Percentiles rank a stretch among this genome's conserved stretches.
These are phyloP conservation scores for Nemania sp. DNA, from an alignment of 2,329 filamentous ascomycete genomes.

Conservation along the genomic window DNA sequence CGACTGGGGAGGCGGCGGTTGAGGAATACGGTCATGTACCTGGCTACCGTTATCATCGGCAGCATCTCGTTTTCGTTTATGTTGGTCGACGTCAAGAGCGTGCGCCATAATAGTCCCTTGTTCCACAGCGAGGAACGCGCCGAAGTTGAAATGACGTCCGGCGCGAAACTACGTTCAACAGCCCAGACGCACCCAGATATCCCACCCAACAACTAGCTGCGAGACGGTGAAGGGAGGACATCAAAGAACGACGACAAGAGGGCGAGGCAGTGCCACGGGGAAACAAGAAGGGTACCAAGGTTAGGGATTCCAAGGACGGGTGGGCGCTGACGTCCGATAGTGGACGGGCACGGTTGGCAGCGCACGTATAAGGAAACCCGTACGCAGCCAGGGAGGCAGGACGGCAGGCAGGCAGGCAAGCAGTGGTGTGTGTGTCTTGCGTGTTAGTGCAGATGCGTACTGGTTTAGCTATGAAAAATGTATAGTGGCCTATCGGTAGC, in stretches of 20 bases:
- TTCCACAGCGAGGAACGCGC: constrained; percentile 31
- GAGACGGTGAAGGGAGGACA: constrained; percentile 27
- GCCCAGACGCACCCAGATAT: constrained; percentile 32
- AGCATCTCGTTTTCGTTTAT: constrained; percentile 55
- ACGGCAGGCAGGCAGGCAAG: neutral
- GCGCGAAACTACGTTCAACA: constrained; percentile 30
- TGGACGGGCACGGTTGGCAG: constrained; percentile 11
- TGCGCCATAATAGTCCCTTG: constrained; percentile 47
- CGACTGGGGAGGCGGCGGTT: constrained; percentile 51
- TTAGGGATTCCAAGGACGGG: constrained; percentile 15
- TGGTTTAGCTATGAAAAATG: constrained; percentile 1
- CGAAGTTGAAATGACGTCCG: constrained; percentile 27
- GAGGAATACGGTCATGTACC: constrained; percentile 48
- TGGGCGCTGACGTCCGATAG: constrained; percentile 25
- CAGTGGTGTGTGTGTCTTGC: neutral
- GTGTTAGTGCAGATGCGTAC: constrained; percentile 15
- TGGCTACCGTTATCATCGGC: constrained; percentile 50
- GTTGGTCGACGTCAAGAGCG: constrained; percentile 47
- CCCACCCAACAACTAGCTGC: constrained; percentile 33
- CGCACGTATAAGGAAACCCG: constrained; percentile 1
- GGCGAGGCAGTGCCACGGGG: constrained; percentile 15
- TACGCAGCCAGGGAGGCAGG: neutral
- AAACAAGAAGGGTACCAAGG: constrained; percentile 18
- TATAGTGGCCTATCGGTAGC: constrained; percentile 15
- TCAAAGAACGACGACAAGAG: constrained; percentile 24